A percentile compares a stretch with the other conserved stretches of the same genome.
These are phyloP conservation scores for Berkeleyomyces rouxiae DNA, from an alignment of 2,329 filamentous ascomycete genomes.

Conservation along the genomic window DNA sequence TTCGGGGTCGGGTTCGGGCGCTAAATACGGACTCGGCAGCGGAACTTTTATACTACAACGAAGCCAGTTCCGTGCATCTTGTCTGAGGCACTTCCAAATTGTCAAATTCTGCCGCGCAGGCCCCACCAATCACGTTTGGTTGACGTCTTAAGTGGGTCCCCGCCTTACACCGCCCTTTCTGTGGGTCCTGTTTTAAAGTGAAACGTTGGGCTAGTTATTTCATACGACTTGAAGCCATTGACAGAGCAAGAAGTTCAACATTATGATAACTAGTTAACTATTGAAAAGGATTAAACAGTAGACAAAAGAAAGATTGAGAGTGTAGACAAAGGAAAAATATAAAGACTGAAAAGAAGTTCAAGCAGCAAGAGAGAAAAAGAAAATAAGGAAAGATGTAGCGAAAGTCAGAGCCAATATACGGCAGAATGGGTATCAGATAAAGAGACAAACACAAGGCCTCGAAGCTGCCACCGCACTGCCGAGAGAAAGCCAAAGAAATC, in stretches of 20 bases:
- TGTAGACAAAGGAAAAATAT: background rate
- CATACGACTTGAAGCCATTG: background rate
- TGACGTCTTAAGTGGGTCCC: slow-evolving; percentile 4
- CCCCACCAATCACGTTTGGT: background rate
- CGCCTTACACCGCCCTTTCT: slow-evolving; percentile 5
- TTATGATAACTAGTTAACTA: background rate
- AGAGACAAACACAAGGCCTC: background rate
- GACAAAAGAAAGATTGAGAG: background rate
- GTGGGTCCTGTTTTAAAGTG: background rate
- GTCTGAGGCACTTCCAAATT: background rate
- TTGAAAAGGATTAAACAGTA: background rate
- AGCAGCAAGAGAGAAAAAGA: background rate
- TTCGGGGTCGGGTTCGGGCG: background rate
- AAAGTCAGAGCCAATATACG: background rate
- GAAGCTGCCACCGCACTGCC: background rate
- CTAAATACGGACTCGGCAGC: background rate
- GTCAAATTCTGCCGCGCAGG: background rate
- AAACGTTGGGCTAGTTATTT: background rate
- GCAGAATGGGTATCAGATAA: slow-evolving; percentile 9
- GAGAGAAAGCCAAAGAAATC: background rate
- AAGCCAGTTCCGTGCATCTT: background rate
- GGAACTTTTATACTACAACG: background rate
- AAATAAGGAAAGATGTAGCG: background rate
- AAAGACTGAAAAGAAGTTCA: background rate
- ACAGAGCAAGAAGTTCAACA: background rate